phyloP scores from a whole-genome alignment of 176 grass and related monocot genomes.

The Luzula sylvatica region DNA sequence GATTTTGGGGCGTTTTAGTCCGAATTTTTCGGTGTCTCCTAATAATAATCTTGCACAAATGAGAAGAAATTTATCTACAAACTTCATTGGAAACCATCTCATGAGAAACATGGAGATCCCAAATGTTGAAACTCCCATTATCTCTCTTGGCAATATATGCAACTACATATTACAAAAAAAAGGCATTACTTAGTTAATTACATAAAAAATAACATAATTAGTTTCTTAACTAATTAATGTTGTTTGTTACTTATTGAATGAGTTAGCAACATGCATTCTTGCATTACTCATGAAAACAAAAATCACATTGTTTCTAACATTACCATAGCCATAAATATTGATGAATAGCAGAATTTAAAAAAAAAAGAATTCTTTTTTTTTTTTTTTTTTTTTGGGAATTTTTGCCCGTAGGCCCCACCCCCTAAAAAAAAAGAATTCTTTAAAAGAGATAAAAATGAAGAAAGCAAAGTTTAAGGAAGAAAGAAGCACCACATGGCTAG shows the following conservation, averaged over 20 bases:
- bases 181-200: no score
- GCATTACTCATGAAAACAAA: no score
- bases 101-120: constrained; percentile 60
- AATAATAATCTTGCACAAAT: constrained; percentile 51
- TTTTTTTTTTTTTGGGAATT: neutral
- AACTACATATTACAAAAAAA: constrained; percentile 37
- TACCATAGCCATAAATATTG: no score
- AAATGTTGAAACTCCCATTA: constrained; percentile 83
- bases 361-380: neutral
- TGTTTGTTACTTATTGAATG: no score
- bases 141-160: constrained; percentile 77
- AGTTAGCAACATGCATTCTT: no score
- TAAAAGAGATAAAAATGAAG: constrained; percentile 30
- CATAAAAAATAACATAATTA: no score
- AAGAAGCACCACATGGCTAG: constrained; percentile 30
- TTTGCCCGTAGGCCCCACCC: no score
- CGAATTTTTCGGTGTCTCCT: constrained; percentile 56
- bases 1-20: constrained; percentile 39
- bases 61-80: constrained; percentile 55
- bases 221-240: no score
- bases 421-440: no score
- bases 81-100: constrained; percentile 45
- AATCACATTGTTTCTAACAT: no score
- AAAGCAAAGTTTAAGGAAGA: constrained; percentile 30
- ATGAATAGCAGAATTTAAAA: no score